These are phyloP conservation scores for Fusarium keratoplasticum DNA, from an alignment of 2,329 filamentous ascomycete genomes.

Conservation along the genomic window DNA sequence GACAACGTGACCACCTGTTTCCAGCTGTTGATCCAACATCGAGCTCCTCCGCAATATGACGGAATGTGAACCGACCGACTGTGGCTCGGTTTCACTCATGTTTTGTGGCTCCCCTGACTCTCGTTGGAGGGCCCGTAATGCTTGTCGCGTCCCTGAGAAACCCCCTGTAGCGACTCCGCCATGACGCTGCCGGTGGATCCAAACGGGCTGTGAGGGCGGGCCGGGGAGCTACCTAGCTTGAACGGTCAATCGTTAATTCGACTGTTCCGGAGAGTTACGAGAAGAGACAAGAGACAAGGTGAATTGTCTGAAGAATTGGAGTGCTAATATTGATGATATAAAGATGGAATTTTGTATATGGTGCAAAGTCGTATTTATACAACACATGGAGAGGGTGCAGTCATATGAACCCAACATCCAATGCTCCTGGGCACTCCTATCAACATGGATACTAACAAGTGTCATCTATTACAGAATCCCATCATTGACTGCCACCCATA, in stretches of 20 bases:
- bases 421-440: neutral
- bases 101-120: neutral
- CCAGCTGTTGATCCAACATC: neutral
- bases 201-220: slow-evolving; percentile 5
- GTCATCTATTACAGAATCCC: neutral
- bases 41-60: slow-evolving; percentile 35
- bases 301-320: neutral
- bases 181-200: slow-evolving; percentile 27
- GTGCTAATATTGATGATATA: neutral
- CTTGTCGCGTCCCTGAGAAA: slow-evolving; percentile 12
- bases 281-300: neutral
- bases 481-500: neutral
- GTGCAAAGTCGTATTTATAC: neutral
- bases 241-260: neutral
- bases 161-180: slow-evolving; percentile 21
- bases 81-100: slow-evolving; percentile 2
- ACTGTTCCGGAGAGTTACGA: neutral
- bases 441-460: neutral
- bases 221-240: neutral
- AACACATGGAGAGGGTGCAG: neutral
- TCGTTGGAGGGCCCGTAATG: neutral
- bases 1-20: neutral
- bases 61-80: slow-evolving; percentile 3
- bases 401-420: neutral
- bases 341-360: neutral